Evolutionary conservation across 306 rosid genomes (phyloP), one percentile per base, ranked within the genome.

Genomic region (Delonix regia): DNA sequence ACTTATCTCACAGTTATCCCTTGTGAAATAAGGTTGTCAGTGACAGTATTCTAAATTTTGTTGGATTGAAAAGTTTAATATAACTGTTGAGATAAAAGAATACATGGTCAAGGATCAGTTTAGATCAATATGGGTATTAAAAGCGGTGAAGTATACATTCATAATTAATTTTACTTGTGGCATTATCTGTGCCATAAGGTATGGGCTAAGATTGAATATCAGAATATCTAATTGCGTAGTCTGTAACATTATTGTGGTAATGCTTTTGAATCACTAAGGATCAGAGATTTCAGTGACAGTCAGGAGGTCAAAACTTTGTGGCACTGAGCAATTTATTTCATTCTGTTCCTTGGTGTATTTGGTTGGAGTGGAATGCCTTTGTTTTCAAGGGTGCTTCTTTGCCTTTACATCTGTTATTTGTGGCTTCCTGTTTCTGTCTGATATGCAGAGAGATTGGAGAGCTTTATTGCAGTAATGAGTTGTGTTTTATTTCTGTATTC

Each of bases 11-110:
- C 27, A 34, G 16, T 78, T 67, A 71, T 71, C 42, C 16, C 8
- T 78, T 55, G 25, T 62, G 69, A 8, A 76, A 39, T 16, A 38
- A 21, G 38, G 15, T 60, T 81, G 48, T 36, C 34, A 27, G 42
- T 72, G 56, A 34, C 38, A 65, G 15, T 55, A 45, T 41, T 60
- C 49, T 16, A n/a, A 16, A 15, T 7, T 16, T 6, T 18, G 70
- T 65, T 78, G 44, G n/a, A 68, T 47, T 33, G 28, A 66, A 41
- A 67, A 69, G 51, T 71, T 57, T 45, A 15, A 51, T 41, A 41
- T 41, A 33, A 48, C 49, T 22, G 14, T 33, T 78, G 44, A 41
- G 71, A 47, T 48, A 38, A 56, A 38, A 27, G 13, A 27, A 52
- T 56, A 21, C 5, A 8, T 53, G 27, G 61, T 22, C 27, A 30